These are phyloP conservation scores for Ogataea parapolymorpha DNA, from an alignment of 805 yeast genomes.

Conservation along the genomic window DNA sequence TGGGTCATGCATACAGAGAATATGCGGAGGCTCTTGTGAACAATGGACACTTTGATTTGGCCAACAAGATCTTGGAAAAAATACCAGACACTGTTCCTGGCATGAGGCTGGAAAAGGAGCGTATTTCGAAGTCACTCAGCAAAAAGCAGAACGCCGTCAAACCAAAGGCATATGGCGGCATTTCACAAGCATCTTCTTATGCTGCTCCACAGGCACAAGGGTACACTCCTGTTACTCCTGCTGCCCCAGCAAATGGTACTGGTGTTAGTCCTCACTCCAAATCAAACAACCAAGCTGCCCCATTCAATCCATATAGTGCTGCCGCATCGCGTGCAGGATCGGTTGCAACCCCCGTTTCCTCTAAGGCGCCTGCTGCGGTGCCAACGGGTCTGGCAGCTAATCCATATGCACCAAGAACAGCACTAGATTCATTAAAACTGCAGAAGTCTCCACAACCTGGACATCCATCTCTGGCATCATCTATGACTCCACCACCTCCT, in stretches of 20 bases:
- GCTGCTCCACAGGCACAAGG: neutral
- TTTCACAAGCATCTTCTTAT: conserved; percentile 1
- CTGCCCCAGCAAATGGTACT: conserved; percentile 16
- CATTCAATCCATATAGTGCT: conserved; percentile 18
- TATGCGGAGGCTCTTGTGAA: conserved; percentile 78
- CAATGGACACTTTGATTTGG: conserved; percentile 80
- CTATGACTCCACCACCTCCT: conserved; percentile 25
- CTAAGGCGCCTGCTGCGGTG: conserved; percentile 6
- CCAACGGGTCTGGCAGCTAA: conserved; percentile 16
- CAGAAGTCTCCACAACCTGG: conserved; percentile 21
- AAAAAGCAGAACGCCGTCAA: conserved; percentile 2
- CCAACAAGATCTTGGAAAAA: conserved; percentile 61
- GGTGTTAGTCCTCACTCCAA: neutral
- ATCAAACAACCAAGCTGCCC: neutral
- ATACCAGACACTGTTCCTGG: conserved; percentile 75
- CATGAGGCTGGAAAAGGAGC: conserved; percentile 68
- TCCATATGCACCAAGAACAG: conserved; percentile 37
- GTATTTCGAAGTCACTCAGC: conserved; percentile 64
- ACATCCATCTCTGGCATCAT: conserved; percentile 6
- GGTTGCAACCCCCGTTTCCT: conserved; percentile 15
- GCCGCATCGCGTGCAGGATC: conserved; percentile 5
- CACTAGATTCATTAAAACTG: conserved; percentile 30
- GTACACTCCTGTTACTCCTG: neutral
- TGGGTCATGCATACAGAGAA: conserved; percentile 68
- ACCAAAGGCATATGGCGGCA: conserved; percentile 8